Evolutionary conservation across 2,329 filamentous ascomycete species (phyloP), one percentile per base, ranked within the genome.

Genomic region (Teratosphaeria pseudoeucalypti): DNA sequence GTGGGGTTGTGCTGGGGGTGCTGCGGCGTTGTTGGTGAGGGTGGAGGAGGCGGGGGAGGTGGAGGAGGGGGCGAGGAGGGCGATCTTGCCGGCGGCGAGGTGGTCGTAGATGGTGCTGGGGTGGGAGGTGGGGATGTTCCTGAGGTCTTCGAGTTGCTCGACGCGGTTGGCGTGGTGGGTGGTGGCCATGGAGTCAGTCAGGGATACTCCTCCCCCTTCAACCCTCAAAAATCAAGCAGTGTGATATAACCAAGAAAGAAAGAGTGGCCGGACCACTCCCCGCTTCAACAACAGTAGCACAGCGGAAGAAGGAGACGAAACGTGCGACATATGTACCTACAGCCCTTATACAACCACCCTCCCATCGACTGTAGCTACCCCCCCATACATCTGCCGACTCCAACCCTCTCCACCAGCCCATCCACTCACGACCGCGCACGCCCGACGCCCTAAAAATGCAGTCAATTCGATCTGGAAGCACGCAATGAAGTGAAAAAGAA

Each of bases 91-190:
- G n/a, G 62, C 58, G 2, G 66, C 67, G 27, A 70, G 61, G 58
- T 65, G 65, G 57, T 68, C 65, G 49, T 67, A 70, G 49, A 68
- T 66, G 23, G 23, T 23, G 23, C 23, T 1, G 1, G 23, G 23
- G 23, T 23, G 23, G 23, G 23, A 23, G 23, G 23, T 23, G 23
- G 23, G 23, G 29, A 68, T 62, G 32, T 67, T 70, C 16, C 62
- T 61, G 34, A 69, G 61, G 37, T 64, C 63, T 54, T 70, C 68
- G 9, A 69, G 66, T 59, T 68, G 67, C 57, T 68, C 66, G 37
- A 68, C 61, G 10, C 67, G 64, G 52, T 68, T 68, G 43, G 43
- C 43, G 43, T 26, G 43, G 43, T n/a, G 5, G 16, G 19, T 49
- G n/a, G n/a, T n/a, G 37, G 37, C 16, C 9, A 37, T 37, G 34